Evolutionary conservation across 495 filamentous ascomycete species (phyloP).

Genomic region (Xanthoparmelia taractica): DNA sequence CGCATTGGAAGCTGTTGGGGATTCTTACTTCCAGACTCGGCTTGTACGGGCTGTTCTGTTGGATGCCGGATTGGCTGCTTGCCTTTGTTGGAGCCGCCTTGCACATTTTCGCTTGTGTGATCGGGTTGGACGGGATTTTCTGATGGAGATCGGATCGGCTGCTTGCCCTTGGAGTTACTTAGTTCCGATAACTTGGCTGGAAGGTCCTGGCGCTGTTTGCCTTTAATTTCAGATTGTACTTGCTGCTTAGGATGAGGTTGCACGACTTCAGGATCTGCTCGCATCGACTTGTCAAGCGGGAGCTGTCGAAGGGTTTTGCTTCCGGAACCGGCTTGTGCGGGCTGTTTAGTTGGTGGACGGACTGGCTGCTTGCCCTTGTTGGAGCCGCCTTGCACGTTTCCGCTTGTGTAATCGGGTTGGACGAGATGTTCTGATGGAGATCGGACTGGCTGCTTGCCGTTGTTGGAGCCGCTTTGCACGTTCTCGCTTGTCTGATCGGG

Average conservation of each 20-base stretch:
- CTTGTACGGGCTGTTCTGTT: neutral
- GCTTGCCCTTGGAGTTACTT: neutral
- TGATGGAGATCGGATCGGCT: too few relatives aligned
- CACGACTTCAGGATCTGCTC: neutral
- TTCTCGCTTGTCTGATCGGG: neutral
- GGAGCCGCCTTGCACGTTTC: too few relatives aligned
- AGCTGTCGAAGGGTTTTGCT: neutral
- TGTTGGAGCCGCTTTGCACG: neutral
- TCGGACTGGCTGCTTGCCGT: neutral
- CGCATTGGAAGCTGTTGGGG: neutral
- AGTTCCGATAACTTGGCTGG: neutral
- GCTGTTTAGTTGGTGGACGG: neutral
- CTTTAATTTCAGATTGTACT: neutral
- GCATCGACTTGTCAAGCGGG: too few relatives aligned
- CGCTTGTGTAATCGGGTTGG: too few relatives aligned
- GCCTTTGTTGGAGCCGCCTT: too few relatives aligned
- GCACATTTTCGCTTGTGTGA: too few relatives aligned
- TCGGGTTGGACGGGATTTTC: too few relatives aligned
- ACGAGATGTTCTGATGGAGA: too few relatives aligned
- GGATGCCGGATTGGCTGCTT: neutral
- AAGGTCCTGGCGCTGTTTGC: neutral
- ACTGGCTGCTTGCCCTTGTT: neutral
- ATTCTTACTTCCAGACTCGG: neutral
- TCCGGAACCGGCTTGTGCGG: neutral
- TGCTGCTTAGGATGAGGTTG: neutral